phyloP scores from a whole-genome alignment of 768 basidiomycete species.

The Rhodosporidiobolus odoratus region DNA sequence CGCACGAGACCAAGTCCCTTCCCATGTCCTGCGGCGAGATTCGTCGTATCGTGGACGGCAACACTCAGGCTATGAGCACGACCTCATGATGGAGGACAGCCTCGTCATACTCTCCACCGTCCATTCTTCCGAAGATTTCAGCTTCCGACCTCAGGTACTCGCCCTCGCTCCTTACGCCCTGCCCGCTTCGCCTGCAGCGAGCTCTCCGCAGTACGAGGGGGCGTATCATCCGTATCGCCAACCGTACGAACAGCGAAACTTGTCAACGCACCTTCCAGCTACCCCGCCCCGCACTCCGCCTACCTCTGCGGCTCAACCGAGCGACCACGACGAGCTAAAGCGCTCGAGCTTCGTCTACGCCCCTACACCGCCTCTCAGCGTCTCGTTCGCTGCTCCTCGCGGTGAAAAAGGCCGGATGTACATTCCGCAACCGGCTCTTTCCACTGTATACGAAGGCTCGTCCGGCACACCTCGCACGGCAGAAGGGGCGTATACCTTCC shows the following conservation, averaged over 20 bases:
- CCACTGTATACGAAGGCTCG: background rate
- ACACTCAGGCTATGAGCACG: background rate
- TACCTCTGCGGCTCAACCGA: too few relatives aligned
- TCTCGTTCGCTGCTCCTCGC: background rate
- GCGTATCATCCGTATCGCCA: background rate
- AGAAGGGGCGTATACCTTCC: too few relatives aligned
- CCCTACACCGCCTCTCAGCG: background rate
- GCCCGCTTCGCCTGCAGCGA: too few relatives aligned
- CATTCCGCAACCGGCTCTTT: background rate
- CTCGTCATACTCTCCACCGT: background rate
- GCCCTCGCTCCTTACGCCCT: background rate
- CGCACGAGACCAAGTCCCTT: background rate
- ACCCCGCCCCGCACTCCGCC: background rate
- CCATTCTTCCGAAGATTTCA: background rate
- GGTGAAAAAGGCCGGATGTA: background rate
- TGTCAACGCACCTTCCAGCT: background rate
- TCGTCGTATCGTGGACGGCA: too few relatives aligned
- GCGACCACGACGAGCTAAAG: background rate
- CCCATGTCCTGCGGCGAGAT: background rate
- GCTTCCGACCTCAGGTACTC: background rate
- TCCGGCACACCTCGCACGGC: too few relatives aligned
- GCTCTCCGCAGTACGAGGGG: background rate
- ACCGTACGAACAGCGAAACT: background rate
- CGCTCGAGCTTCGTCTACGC: background rate
- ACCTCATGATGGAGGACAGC: background rate